These are phyloP conservation scores for Cucurbita ficifolia DNA, from an alignment of 306 rosid genomes.

Conservation along the genomic window DNA sequence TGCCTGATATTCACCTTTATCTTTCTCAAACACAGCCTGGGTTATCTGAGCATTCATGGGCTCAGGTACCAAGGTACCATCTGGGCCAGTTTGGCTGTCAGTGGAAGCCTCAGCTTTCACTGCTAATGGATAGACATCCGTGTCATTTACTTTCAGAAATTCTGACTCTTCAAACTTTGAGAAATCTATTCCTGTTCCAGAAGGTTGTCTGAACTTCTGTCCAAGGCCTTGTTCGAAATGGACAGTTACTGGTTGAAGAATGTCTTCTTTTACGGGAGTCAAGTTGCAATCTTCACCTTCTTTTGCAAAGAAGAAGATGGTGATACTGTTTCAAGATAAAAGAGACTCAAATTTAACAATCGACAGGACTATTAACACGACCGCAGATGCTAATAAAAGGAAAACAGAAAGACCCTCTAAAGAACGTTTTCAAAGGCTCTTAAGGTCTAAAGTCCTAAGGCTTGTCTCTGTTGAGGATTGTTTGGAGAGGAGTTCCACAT, in stretches of 20 bases:
- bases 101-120: slow-evolving; percentile 76
- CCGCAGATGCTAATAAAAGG: not conserved
- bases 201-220: slow-evolving; percentile 76
- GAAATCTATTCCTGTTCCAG: slow-evolving; percentile 64
- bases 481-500: too few relatives aligned
- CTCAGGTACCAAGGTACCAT: slow-evolving; percentile 28
- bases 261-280: slow-evolving; percentile 42
- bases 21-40: slow-evolving; percentile 80
- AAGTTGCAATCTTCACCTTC: slow-evolving; percentile 71
- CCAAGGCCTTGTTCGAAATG: slow-evolving; percentile 81
- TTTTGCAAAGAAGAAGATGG: slow-evolving; percentile 74
- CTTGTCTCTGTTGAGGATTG: not conserved
- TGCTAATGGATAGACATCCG: slow-evolving; percentile 59
- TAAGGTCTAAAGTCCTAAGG: not conserved
- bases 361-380: not conserved
- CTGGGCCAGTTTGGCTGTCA: slow-evolving; percentile 30
- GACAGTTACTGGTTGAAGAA: slow-evolving; percentile 48
- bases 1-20: slow-evolving; percentile 66
- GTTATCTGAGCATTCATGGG: slow-evolving; percentile 70
- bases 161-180: slow-evolving; percentile 61
- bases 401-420: not conserved
- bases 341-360: slow-evolving; percentile 5
- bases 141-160: slow-evolving; percentile 37
- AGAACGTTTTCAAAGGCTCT: not conserved
- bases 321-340: slow-evolving; percentile 51